Evolutionary conservation across 371 early-diverging fungal species (phyloP).

Genomic region (Mucor indicus): DNA sequence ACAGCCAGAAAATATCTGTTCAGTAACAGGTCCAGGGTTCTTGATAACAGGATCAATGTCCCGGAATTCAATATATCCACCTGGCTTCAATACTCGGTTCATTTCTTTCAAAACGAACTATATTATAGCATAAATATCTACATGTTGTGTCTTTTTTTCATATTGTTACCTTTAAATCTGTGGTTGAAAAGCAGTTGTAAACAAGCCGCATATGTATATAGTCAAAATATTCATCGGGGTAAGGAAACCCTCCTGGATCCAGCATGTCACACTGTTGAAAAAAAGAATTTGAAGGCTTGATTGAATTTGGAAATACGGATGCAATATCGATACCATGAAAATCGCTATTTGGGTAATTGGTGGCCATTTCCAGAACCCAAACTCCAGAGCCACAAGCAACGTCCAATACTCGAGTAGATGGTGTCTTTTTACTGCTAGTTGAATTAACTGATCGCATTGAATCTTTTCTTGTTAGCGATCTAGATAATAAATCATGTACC

Average conservation of each 20-base stretch:
- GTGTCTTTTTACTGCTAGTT: too few species aligned
- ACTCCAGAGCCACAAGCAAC: conserved; percentile 44
- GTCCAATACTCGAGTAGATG: conserved; percentile 34
- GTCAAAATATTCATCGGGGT: conserved; percentile 51
- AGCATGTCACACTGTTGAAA: conserved; percentile 49
- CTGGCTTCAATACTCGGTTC: conserved; percentile 50
- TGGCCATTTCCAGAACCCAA: conserved; percentile 48
- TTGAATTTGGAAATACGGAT: conserved; percentile 43
- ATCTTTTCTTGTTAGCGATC: not conserved
- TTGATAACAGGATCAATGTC: conserved; percentile 50
- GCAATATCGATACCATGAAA: conserved; percentile 51
- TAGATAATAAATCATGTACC: conserved; percentile 13
- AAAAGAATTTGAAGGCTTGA: conserved; percentile 49
- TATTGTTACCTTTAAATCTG: conserved; percentile 28
- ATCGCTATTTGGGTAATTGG: conserved; percentile 49
- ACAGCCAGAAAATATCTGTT: conserved; percentile 15
- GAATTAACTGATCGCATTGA: too few species aligned
- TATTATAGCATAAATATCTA: not conserved
- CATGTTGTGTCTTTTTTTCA: not conserved
- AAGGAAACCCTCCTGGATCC: conserved; percentile 43
- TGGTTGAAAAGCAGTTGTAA: conserved; percentile 30
- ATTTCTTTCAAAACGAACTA: conserved; percentile 24
- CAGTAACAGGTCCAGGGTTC: conserved; percentile 48
- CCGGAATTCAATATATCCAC: conserved; percentile 52
- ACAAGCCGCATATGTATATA: conserved; percentile 53